Evolutionary conservation across 768 basidiomycete species (phyloP).

Genomic region (Calocybe cyanea): DNA sequence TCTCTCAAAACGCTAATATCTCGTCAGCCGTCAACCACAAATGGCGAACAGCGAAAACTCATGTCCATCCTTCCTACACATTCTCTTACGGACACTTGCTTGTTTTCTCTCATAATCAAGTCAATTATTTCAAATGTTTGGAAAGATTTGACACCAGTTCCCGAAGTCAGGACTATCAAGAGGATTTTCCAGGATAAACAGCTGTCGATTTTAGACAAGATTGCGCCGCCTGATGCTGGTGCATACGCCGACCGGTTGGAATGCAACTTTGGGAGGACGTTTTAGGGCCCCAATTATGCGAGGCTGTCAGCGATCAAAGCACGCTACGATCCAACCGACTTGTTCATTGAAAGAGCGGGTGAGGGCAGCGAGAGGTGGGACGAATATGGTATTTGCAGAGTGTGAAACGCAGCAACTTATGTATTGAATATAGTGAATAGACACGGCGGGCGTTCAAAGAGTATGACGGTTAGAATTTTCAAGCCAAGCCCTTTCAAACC

Average conservation of each 20-base stretch:
- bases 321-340: slow-evolving; percentile 27
- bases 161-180: slow-evolving; percentile 17
- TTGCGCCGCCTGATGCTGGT: slow-evolving; percentile 25
- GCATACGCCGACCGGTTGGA: slow-evolving; percentile 30
- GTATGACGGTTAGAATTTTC: too few relatives aligned
- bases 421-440: too few relatives aligned
- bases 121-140: slow-evolving; percentile 13
- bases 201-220: slow-evolving; percentile 22
- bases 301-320: slow-evolving; percentile 26
- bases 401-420: background rate
- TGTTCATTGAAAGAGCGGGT: slow-evolving; percentile 25
- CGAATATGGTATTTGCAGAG: background rate
- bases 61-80: slow-evolving; percentile 23
- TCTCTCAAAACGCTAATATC: slow-evolving; percentile 29
- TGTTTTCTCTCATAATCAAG: slow-evolving; percentile 8
- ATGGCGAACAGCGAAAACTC: slow-evolving; percentile 35
- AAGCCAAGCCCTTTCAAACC: too few relatives aligned
- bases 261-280: slow-evolving; percentile 24
- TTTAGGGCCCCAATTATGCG: slow-evolving; percentile 31
- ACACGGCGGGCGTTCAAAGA: too few relatives aligned
- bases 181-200: slow-evolving; percentile 18
- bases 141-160: slow-evolving; percentile 13
- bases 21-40: slow-evolving; percentile 29
- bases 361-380: slow-evolving; percentile 6
- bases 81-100: background rate